Percentiles rank a stretch among this genome's conserved stretches.
Evolutionary conservation across 192 early-diverging fungal genomes (phyloP).

Genomic region (Coemansia biformis): DNA sequence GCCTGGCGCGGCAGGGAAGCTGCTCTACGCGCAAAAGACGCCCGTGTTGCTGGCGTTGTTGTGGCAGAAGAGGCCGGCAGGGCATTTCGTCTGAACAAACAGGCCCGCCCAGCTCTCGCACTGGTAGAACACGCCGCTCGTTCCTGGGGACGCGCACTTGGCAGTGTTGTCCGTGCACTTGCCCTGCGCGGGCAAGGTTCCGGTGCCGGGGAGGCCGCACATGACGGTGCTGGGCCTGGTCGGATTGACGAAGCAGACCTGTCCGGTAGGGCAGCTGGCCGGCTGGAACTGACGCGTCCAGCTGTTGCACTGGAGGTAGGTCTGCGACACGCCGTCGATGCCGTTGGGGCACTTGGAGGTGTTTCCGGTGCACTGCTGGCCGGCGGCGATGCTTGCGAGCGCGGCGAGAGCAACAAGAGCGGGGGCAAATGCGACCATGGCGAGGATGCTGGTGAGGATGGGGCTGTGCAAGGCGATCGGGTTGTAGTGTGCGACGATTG

Average conservation of each 20-base stretch:
- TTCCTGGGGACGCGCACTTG: conserved; percentile 28
- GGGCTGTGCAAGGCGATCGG: too few species aligned
- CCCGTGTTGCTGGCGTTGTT: conserved; percentile 21
- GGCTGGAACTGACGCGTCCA: conserved; percentile 12
- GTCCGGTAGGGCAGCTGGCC: conserved; percentile 29
- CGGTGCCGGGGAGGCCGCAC: conserved; percentile 43
- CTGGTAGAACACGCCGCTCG: conserved; percentile 28
- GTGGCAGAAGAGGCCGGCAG: conserved; percentile 37
- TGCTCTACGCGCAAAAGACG: conserved; percentile 15
- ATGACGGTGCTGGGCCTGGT: conserved; percentile 31
- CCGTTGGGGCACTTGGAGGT: conserved; percentile 36
- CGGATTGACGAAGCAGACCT: conserved; percentile 51
- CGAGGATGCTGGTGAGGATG: too few species aligned
- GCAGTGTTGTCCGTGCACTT: conserved; percentile 40
- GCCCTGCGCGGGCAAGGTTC: conserved; percentile 11
- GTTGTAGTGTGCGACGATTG: too few species aligned
- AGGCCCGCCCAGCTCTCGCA: conserved; percentile 46
- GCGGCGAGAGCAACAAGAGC: conserved; percentile 14
- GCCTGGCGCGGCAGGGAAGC: conserved; percentile 1
- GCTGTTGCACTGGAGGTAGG: conserved; percentile 51
- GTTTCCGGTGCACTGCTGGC: conserved; percentile 41
- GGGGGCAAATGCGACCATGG: conserved; percentile 17
- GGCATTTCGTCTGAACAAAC: conserved; percentile 30
- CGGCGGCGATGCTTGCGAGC: conserved; percentile 17
- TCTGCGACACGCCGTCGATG: conserved; percentile 44